Evolutionary conservation across 495 filamentous ascomycete species (phyloP).

Genomic region (Xylaria acuta): DNA sequence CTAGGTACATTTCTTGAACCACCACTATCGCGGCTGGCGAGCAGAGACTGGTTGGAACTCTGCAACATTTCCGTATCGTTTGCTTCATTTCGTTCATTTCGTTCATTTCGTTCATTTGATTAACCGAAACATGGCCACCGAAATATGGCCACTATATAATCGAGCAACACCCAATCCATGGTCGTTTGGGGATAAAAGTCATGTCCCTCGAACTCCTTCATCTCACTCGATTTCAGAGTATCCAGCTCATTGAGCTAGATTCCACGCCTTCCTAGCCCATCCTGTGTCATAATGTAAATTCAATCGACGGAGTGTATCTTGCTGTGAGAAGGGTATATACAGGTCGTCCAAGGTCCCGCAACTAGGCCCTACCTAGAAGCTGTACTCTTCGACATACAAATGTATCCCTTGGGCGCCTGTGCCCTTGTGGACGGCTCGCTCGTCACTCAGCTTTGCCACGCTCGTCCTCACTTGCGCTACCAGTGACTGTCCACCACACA

Average conservation of each 20-base stretch:
- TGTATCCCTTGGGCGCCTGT: conserved; percentile 81
- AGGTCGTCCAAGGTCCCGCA: not conserved
- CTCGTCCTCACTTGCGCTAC: conserved; percentile 68
- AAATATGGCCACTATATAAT: not conserved
- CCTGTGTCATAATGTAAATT: not conserved
- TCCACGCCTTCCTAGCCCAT: not conserved
- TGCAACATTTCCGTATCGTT: not conserved
- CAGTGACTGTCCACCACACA: conserved; percentile 76
- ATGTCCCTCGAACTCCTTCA: not conserved
- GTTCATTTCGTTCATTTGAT: not conserved
- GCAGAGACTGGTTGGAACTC: too few species aligned
- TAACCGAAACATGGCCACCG: too few species aligned
- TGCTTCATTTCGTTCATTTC: not conserved
- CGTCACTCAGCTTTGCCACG: conserved; percentile 77
- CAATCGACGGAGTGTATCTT: not conserved
- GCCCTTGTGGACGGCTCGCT: conserved; percentile 88
- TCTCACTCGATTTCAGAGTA: not conserved
- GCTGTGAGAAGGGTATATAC: not conserved
- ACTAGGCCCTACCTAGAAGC: conserved; percentile 39
- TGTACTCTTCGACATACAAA: conserved; percentile 58
- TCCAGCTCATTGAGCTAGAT: not conserved
- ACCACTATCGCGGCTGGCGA: too few species aligned
- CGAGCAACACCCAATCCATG: not conserved
- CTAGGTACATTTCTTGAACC: too few species aligned
- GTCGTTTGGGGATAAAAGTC: not conserved